Evolutionary conservation across 2,329 filamentous ascomycete species (phyloP), one percentile per base, ranked within the genome.

Genomic region (Botrytis fabae): DNA sequence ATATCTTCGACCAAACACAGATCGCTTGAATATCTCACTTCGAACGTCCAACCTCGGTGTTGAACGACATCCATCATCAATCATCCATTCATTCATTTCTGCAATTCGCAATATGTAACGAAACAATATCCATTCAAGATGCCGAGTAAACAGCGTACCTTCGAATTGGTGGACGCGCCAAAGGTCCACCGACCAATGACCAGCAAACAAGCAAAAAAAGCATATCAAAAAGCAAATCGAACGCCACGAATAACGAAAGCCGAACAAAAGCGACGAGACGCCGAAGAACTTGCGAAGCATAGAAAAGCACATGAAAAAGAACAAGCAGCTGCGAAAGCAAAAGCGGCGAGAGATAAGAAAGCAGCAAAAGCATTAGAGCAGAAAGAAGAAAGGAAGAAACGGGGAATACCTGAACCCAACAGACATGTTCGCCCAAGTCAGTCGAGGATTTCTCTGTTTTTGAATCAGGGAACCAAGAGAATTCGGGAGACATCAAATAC

Each of bases 381-480:
- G 73, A 82, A 81, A 62, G 84, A 86, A n/a, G 84, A 82, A 69
- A 87, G 85, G 81, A 86, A 82, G 77, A 85, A 82, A 75, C 85
- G 83, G 71, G 86, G 88, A 0, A 73, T 88, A 73, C 89, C 89
- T 22, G 80, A 89, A 7, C 83, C 87, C n/a, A 83, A 83, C 20
- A 77, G 71, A 74, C 76, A 74, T 68, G 86, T 88, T 7, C 83
- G 85, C 51, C 85, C 88, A 0, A 90, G 88, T 48, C 89, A 90
- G 78, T 85, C 85, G 60, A 88, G 85, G 0, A 88, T 91, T 75
- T 83, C 87, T 28, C 79, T 84, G 51, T 90, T 90, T 73, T 80
- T 88, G 12, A 81, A 82, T 51, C 69, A 61, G 63, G 75, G 76
- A 1, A 73, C 62, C 6, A 76, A 80, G 75, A 74, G 78, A 54